Evolutionary conservation across 1,284 basidiomycete species (phyloP).

Genomic region (Fomitopsis pinicola): DNA sequence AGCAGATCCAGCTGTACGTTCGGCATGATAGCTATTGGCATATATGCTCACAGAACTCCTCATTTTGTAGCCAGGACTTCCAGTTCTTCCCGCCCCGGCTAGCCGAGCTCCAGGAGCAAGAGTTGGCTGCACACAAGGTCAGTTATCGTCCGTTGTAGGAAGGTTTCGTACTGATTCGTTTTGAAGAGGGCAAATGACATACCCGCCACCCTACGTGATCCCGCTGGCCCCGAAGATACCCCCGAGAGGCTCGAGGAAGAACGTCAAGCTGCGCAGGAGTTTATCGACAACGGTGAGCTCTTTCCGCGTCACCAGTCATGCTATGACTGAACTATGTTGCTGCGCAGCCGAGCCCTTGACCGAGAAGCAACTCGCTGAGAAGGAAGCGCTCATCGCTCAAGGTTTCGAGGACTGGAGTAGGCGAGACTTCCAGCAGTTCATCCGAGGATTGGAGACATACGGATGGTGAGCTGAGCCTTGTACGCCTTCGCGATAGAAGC

Average conservation of each 20-base stretch:
- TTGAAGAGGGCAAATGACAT: constrained; percentile 70
- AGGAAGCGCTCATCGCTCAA: constrained; percentile 73
- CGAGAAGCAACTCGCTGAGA: constrained; percentile 79
- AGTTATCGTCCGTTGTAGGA: constrained; percentile 8
- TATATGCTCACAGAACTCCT: background rate
- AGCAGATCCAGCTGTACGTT: constrained; percentile 79
- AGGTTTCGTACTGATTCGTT: background rate
- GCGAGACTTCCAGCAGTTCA: constrained; percentile 91
- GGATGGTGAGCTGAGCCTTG: constrained; percentile 59
- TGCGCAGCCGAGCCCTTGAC: constrained; percentile 77
- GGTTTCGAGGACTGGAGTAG: constrained; percentile 92
- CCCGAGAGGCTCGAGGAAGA: constrained; percentile 86
- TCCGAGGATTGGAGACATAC: constrained; percentile 81
- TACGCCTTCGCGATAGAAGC: background rate
- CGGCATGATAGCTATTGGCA: background rate
- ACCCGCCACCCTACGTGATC: constrained; percentile 66
- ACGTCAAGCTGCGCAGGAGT: constrained; percentile 76
- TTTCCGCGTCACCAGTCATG: background rate
- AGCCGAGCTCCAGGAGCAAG: constrained; percentile 84
- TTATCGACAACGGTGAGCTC: constrained; percentile 75
- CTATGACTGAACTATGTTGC: background rate
- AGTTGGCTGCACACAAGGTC: constrained; percentile 80
- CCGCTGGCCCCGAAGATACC: constrained; percentile 69
- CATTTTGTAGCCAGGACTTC: constrained; percentile 80
- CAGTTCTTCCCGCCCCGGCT: constrained; percentile 93